These are phyloP conservation scores for Zymoseptoria brevis DNA, from an alignment of 2,329 filamentous ascomycete species.

Conservation along the genomic window DNA sequence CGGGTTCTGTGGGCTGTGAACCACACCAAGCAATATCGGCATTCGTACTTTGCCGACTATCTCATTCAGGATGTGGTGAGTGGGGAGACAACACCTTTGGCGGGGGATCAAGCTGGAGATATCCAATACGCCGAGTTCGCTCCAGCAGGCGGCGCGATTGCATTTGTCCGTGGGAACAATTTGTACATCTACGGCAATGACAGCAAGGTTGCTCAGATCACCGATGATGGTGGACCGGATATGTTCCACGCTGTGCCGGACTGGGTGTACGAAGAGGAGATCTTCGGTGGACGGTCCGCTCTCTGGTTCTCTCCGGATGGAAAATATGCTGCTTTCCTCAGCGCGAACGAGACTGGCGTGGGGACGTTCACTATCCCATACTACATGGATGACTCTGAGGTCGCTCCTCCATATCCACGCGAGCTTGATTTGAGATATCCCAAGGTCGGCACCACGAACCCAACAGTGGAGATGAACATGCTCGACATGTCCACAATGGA, in stretches of 20 bases:
- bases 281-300: slow-evolving; percentile 44
- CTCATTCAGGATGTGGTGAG: slow-evolving; percentile 54
- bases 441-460: slow-evolving; percentile 61
- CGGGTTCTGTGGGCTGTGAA: slow-evolving; percentile 57
- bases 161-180: slow-evolving; percentile 60
- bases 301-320: slow-evolving; percentile 54
- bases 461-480: slow-evolving; percentile 54
- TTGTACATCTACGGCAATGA: slow-evolving; percentile 52
- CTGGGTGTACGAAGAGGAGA: slow-evolving; percentile 57
- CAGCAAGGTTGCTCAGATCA: slow-evolving; percentile 50
- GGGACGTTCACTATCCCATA: slow-evolving; percentile 59
- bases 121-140: slow-evolving; percentile 61
- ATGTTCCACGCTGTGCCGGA: slow-evolving; percentile 58
- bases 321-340: slow-evolving; percentile 47
- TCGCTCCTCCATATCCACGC: slow-evolving; percentile 54
- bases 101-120: slow-evolving; percentile 53
- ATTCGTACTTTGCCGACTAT: slow-evolving; percentile 62
- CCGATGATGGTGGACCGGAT: slow-evolving; percentile 52
- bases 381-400: slow-evolving; percentile 52
- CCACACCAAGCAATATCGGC: slow-evolving; percentile 59
- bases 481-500: slow-evolving; percentile 45
- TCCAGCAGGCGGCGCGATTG: slow-evolving; percentile 51
- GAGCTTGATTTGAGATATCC: slow-evolving; percentile 60
- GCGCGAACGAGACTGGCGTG: slow-evolving; percentile 59
- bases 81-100: slow-evolving; percentile 48